These are phyloP conservation scores for Ormosia semicastrata DNA, from an alignment of 306 rosid species.

Conservation along the genomic window DNA sequence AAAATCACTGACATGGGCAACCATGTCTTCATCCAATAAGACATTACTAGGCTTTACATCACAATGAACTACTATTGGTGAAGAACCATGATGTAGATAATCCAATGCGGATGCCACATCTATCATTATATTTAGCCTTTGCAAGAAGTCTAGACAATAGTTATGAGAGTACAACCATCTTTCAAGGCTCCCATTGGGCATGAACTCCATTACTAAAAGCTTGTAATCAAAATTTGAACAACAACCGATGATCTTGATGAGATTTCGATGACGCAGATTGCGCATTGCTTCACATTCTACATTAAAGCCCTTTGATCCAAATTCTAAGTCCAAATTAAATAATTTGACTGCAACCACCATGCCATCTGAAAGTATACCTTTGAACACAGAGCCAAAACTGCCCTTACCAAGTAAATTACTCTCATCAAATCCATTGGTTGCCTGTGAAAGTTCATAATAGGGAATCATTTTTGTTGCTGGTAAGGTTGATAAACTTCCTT, in stretches of 20 bases:
- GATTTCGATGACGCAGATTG: conserved; percentile 30
- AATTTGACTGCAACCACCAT: conserved; percentile 7
- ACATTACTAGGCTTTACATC: conserved; percentile 26
- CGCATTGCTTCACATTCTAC: conserved; percentile 32
- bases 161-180: conserved; percentile 25
- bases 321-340: conserved; percentile 18
- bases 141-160: conserved; percentile 20
- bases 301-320: conserved; percentile 18
- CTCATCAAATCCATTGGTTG: conserved; percentile 31
- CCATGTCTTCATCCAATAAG: conserved; percentile 18
- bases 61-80: conserved; percentile 12
- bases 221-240: conserved; percentile 21
- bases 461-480: background rate
- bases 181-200: conserved; percentile 33
- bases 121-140: conserved; percentile 35
- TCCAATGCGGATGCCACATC: conserved; percentile 38
- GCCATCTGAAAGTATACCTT: conserved; percentile 16
- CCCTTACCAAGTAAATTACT: conserved; percentile 18
- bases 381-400: conserved; percentile 13
- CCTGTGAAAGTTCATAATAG: conserved; percentile 17
- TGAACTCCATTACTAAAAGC: conserved; percentile 26
- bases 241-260: conserved; percentile 20
- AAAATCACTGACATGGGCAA: conserved; percentile 23
- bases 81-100: conserved; percentile 27
- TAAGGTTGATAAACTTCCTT: background rate